A percentile compares a stretch with the other conserved stretches of the same genome.
phyloP scores from a whole-genome alignment of 495 filamentous ascomycete species.

The Neurospora hispaniola region DNA sequence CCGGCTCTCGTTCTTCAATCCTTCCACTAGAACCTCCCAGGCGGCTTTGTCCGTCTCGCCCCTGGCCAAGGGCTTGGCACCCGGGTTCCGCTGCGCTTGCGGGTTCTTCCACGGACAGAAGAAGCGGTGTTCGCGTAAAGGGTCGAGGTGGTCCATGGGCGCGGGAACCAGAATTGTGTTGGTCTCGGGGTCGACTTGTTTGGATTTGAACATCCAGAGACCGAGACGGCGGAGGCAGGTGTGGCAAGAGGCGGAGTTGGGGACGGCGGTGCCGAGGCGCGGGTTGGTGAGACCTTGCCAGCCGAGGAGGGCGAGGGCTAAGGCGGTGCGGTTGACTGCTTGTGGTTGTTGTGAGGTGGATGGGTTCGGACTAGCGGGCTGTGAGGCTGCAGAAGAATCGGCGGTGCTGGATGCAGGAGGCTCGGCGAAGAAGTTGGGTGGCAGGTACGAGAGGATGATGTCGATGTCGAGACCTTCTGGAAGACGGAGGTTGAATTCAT shows the following conservation, averaged over 20 bases:
- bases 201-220: conserved; percentile 82
- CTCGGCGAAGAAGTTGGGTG: conserved; percentile 33
- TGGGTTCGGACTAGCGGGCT: conserved; percentile 2
- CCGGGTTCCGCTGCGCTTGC: conserved; percentile 42
- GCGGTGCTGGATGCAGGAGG: conserved; percentile 20
- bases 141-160: conserved; percentile 55
- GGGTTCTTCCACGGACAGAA: conserved; percentile 74
- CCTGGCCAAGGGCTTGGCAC: conserved; percentile 10
- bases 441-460: conserved; percentile 38
- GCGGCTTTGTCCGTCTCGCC: conserved; percentile 24
- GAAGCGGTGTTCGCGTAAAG: conserved; percentile 59
- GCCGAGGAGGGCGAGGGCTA: conserved; percentile 71
- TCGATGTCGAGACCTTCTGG: conserved; percentile 35
- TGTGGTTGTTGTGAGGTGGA: neutral
- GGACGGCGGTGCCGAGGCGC: conserved; percentile 37
- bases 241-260: conserved; percentile 63
- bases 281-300: conserved; percentile 67
- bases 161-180: conserved; percentile 43
- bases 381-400: conserved; percentile 2
- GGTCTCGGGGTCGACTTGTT: conserved; percentile 34
- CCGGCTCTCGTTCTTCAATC: conserved; percentile 35
- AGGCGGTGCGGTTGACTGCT: conserved; percentile 50
- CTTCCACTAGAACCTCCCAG: conserved; percentile 36
- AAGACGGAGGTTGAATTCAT: conserved; percentile 41
- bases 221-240: conserved; percentile 84